phyloP scores from a whole-genome alignment of 176 grass and related monocot genomes.

The Zizania latifolia region DNA sequence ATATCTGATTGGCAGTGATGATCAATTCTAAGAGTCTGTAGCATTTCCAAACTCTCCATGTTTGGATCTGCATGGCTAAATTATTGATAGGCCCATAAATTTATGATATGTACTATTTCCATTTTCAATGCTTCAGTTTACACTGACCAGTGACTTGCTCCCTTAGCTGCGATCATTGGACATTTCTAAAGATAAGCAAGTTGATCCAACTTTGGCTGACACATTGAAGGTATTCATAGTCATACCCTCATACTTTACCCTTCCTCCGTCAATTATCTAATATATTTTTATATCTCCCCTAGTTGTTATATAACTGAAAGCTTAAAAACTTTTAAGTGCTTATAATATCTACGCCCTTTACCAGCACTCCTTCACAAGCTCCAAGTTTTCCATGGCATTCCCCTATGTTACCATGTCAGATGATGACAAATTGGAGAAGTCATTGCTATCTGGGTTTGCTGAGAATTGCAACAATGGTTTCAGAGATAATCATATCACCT shows the following conservation, averaged over 20 bases:
- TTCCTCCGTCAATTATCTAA: too few relatives aligned
- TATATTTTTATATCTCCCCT: neutral
- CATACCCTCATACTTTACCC: neutral
- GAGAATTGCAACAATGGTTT: constrained; percentile 66
- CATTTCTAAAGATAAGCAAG: constrained; percentile 66
- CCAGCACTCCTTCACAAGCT: constrained; percentile 58
- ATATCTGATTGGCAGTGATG: neutral
- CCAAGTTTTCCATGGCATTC: constrained; percentile 87
- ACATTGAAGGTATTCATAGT: constrained; percentile 54
- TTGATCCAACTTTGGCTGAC: constrained; percentile 58
- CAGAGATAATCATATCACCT: constrained; percentile 41
- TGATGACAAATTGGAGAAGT: constrained; percentile 65
- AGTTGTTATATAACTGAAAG: neutral
- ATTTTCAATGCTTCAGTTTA: neutral
- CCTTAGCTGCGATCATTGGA: constrained; percentile 76
- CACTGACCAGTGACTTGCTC: constrained; percentile 8
- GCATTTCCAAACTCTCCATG: neutral
- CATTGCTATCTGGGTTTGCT: constrained; percentile 62
- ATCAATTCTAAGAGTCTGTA: neutral
- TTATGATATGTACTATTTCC: neutral
- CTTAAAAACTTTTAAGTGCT: neutral
- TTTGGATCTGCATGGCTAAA: neutral
- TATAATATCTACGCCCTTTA: constrained; percentile 18
- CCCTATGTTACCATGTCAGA: constrained; percentile 64
- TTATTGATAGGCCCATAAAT: neutral